phyloP scores from a whole-genome alignment of 2,329 filamentous ascomycete genomes.

The Hyphodiscus sp. region DNA sequence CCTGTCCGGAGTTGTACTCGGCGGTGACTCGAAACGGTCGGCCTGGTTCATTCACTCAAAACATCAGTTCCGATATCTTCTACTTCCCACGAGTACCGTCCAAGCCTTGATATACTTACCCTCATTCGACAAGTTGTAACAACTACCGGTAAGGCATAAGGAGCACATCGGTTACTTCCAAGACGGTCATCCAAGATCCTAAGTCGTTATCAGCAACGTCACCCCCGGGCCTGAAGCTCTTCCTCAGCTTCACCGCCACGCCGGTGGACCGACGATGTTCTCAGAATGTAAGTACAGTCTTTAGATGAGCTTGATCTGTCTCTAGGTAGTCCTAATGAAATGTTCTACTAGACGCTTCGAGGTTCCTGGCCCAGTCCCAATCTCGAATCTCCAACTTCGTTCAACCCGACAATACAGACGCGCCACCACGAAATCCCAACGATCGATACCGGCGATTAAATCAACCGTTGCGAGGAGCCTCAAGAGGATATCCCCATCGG shows the following conservation, averaged over 20 bases:
- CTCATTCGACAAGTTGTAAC: background rate
- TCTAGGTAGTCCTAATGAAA: background rate
- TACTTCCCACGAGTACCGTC: background rate
- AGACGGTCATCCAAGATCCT: background rate
- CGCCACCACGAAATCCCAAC: slow-evolving; percentile 30
- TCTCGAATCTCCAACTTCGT: slow-evolving; percentile 73
- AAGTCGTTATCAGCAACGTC: background rate
- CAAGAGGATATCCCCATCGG: slow-evolving; percentile 24
- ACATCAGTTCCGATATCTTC: background rate
- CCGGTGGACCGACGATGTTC: slow-evolving; percentile 25
- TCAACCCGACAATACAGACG: slow-evolving; percentile 48
- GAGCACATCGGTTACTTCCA: background rate
- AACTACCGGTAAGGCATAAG: background rate
- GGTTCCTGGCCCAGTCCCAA: slow-evolving; percentile 93
- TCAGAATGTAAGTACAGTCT: slow-evolving; percentile 28
- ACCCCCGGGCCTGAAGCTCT: background rate
- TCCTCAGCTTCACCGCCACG: slow-evolving; percentile 1
- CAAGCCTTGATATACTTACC: background rate
- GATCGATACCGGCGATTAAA: slow-evolving; percentile 25
- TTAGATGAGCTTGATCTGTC: background rate
- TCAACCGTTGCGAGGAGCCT: slow-evolving; percentile 20
- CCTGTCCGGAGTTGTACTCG: background rate
- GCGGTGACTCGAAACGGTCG: background rate
- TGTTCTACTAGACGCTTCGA: slow-evolving; percentile 73
- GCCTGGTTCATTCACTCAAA: background rate